A percentile compares a stretch with the other conserved stretches of the same genome.
These are phyloP conservation scores for Fusarium buxicola DNA, from an alignment of 2,329 filamentous ascomycete species.

Conservation along the genomic window DNA sequence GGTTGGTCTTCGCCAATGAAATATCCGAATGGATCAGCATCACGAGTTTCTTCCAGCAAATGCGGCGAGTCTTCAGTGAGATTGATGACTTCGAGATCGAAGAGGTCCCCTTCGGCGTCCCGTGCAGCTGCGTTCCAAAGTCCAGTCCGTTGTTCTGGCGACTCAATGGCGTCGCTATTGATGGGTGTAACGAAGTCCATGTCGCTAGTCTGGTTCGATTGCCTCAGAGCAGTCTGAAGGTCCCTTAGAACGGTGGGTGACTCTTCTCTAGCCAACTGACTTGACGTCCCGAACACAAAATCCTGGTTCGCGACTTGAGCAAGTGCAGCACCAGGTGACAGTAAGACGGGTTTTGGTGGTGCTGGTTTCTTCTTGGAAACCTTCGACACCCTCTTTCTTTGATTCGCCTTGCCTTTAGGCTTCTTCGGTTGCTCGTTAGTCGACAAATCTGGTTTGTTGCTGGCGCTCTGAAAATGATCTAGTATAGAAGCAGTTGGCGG, in stretches of 20 bases:
- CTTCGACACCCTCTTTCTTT: conserved; percentile 48
- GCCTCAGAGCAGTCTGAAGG: conserved; percentile 70
- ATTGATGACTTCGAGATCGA: conserved; percentile 72
- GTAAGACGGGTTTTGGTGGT: conserved; percentile 62
- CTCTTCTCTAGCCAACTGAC: conserved; percentile 80
- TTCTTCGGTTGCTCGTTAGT: conserved; percentile 33
- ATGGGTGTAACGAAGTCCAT: conserved; percentile 55
- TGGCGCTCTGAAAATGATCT: conserved; percentile 53
- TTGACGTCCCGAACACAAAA: conserved; percentile 87
- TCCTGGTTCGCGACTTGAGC: conserved; percentile 76
- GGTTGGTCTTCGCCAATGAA: conserved; percentile 12
- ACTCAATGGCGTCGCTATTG: conserved; percentile 54
- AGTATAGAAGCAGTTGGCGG: conserved; percentile 55
- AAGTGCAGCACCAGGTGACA: conserved; percentile 76
- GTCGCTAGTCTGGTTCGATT: conserved; percentile 62
- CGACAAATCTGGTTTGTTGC: conserved; percentile 1
- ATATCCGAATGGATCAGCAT: conserved; percentile 57
- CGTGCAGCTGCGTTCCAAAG: conserved; percentile 80
- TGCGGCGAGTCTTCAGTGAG: conserved; percentile 59
- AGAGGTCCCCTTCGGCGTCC: conserved; percentile 71
- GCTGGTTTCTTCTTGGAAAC: conserved; percentile 55
- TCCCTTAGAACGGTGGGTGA: conserved; percentile 74
- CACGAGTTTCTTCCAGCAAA: conserved; percentile 35
- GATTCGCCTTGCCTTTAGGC: conserved; percentile 50
- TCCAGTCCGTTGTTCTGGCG: conserved; percentile 50